Conservation (phyloP, 352 stramenopile species). For the Globisporangium canariense region DNA sequence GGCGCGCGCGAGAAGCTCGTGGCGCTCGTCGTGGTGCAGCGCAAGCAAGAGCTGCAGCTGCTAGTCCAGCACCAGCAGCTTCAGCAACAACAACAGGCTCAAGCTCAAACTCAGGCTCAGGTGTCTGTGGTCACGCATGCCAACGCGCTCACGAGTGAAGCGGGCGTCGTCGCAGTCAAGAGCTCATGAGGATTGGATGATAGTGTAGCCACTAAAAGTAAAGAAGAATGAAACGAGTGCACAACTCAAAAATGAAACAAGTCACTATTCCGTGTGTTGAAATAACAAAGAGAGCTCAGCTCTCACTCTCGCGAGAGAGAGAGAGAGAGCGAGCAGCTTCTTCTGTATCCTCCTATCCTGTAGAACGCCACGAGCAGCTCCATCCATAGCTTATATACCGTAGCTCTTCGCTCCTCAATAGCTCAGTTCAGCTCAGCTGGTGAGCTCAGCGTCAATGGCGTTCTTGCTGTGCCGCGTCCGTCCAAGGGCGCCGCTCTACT, state of each 20-base stretch:
- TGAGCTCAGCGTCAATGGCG: not conserved
- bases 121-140: not conserved
- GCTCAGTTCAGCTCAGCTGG: not conserved
- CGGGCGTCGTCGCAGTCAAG: slow-evolving; percentile 7
- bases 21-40: slow-evolving; percentile 38
- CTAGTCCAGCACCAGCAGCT: slow-evolving; percentile 12
- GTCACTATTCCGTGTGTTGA: slow-evolving; percentile 16
- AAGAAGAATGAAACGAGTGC: not conserved
- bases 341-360: slow-evolving; percentile 19
- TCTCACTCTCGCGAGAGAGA: not conserved
- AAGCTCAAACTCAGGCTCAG: not conserved
- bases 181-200: slow-evolving; percentile 13
- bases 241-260: slow-evolving; percentile 18
- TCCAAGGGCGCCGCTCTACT: slow-evolving; percentile 20
- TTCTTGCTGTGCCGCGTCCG: slow-evolving; percentile 2
- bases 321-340: slow-evolving; percentile 6
- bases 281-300: slow-evolving; percentile 14
- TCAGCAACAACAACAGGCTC: slow-evolving; percentile 1
- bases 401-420: slow-evolving; percentile 2
- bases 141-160: not conserved
- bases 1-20: slow-evolving; percentile 60
- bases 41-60: slow-evolving; percentile 23
- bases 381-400: not conserved
- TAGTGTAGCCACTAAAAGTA: not conserved
- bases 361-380: slow-evolving; percentile 4